Conservation (phyloP, 306 rosid species). For the Rosa rugosa region DNA sequence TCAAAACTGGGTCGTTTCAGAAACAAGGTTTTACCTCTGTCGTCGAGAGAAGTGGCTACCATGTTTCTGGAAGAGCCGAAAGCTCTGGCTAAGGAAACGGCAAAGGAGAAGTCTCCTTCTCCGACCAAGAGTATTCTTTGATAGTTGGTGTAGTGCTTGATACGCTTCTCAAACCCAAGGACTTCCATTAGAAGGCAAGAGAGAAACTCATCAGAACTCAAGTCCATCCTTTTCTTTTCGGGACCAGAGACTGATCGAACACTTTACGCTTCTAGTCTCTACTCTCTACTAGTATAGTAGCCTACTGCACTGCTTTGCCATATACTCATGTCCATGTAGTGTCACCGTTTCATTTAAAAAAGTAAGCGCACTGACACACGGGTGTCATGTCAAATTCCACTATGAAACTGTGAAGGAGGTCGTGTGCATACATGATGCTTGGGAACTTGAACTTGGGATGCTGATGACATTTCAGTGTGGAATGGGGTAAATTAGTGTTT, state of each 20-base stretch:
- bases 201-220: not conserved
- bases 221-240: not conserved
- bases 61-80: conserved; percentile 10
- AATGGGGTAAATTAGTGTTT: no score
- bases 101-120: conserved; percentile 28
- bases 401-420: no score
- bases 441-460: no score
- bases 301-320: no score
- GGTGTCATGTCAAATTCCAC: no score
- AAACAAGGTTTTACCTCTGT: conserved; percentile 7
- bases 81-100: conserved; percentile 17
- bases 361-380: no score
- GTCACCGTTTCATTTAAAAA: no score
- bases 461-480: no score
- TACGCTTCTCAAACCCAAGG: not conserved
- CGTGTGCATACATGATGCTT: no score
- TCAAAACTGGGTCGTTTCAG: not conserved
- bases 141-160: conserved; percentile 2
- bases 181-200: not conserved
- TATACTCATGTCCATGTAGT: no score
- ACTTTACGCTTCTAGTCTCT: not conserved
- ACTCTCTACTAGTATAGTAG: no score
- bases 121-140: conserved; percentile 15
- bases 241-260: not conserved
- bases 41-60: conserved; percentile 21